A percentile compares a stretch with the other conserved stretches of the same genome.
These are phyloP conservation scores for Ceriops zippeliana DNA, from an alignment of 345 rosid genomes.

Conservation along the genomic window DNA sequence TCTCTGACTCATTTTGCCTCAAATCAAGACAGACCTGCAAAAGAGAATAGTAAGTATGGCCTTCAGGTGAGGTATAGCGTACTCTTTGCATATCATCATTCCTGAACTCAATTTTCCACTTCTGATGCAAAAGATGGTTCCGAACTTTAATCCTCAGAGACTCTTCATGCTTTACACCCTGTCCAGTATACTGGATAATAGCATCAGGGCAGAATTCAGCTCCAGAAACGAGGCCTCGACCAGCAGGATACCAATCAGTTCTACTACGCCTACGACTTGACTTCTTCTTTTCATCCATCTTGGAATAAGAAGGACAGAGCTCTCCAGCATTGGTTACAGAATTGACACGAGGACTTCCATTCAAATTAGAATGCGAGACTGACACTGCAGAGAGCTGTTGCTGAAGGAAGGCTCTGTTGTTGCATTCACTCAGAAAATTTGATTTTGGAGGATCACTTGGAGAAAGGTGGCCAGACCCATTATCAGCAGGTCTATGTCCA, in stretches of 20 bases:
- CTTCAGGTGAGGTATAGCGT: conserved; percentile 63
- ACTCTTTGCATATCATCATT: conserved; percentile 15
- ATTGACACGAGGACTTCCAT: conserved; percentile 20
- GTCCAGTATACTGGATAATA: conserved; percentile 32
- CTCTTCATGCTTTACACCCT: not conserved
- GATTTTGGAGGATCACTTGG: conserved; percentile 2
- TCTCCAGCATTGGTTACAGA: conserved; percentile 15
- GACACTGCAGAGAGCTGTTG: conserved; percentile 12
- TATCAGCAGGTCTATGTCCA: conserved; percentile 45
- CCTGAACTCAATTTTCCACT: conserved; percentile 52
- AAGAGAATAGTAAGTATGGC: conserved; percentile 52
- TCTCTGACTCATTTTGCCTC: not conserved
- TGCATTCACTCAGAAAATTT: conserved; percentile 18
- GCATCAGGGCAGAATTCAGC: conserved; percentile 54
- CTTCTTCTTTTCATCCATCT: not conserved
- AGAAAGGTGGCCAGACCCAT: conserved; percentile 25
- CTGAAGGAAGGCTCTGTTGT: too few relatives aligned
- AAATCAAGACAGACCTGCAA: conserved; percentile 40
- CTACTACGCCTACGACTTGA: conserved; percentile 1
- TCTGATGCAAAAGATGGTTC: conserved; percentile 52
- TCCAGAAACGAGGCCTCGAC: conserved; percentile 36
- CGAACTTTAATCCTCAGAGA: conserved; percentile 23
- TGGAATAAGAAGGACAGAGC: conserved; percentile 18
- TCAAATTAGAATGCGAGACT: conserved; percentile 25
- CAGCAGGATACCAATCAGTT: conserved; percentile 41